A percentile compares a stretch with the other conserved stretches of the same genome.
Conservation (phyloP, 2,329 filamentous ascomycete species). For the Aspergillus sp. region DNA sequence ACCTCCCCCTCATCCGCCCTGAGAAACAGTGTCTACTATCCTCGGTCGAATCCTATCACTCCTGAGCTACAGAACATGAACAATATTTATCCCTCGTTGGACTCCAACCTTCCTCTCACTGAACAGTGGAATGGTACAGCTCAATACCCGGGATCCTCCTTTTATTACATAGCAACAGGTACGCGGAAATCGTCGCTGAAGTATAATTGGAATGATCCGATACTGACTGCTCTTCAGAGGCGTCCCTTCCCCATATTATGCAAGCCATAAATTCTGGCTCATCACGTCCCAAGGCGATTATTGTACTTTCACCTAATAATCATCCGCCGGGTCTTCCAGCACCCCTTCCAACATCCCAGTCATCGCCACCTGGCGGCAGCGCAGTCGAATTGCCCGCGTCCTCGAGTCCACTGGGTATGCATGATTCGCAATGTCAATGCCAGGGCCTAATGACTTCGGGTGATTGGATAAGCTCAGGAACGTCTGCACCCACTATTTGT, state of each 20-base stretch:
- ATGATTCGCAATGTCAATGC: conserved; percentile 7
- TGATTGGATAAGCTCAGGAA: conserved; percentile 3
- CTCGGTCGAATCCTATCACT: not conserved
- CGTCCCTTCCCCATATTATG: conserved; percentile 23
- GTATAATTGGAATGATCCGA: not conserved
- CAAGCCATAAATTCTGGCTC: conserved; percentile 14
- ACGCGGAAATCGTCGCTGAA: not conserved
- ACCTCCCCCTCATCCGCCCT: not conserved
- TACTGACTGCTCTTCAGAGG: conserved; percentile 11
- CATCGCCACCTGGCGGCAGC: not conserved
- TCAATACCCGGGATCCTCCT: not conserved
- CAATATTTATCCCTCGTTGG: not conserved
- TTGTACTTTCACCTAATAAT: conserved; percentile 15
- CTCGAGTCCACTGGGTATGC: conserved; percentile 1
- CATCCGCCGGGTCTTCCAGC: not conserved
- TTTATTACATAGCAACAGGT: conserved; percentile 17
- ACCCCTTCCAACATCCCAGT: not conserved
- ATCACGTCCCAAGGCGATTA: conserved; percentile 18
- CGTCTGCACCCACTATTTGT: not conserved
- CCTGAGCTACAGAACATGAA: conserved; percentile 4
- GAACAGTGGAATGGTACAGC: conserved; percentile 7
- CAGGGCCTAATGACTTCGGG: not conserved
- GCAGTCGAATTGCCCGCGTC: not conserved
- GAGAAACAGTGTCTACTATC: not conserved
- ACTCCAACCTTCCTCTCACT: not conserved